A percentile compares a stretch with the other conserved stretches of the same genome.
phyloP scores from a whole-genome alignment of 495 filamentous ascomycete genomes.

The Aspergillus funiculosus region DNA sequence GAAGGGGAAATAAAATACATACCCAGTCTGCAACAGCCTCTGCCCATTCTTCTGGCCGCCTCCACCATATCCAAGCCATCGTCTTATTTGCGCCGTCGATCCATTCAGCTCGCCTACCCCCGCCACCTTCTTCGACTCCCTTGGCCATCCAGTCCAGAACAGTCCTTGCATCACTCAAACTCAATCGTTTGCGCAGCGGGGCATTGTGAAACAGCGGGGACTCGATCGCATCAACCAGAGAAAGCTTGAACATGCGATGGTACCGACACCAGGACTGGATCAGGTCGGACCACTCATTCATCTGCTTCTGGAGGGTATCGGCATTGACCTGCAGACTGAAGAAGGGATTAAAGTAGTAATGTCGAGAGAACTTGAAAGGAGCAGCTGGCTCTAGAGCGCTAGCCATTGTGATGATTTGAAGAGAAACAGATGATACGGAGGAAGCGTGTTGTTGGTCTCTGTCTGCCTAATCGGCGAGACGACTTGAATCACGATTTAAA shows the following conservation, averaged over 20 bases:
- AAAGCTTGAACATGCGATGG: slow-evolving; percentile 65
- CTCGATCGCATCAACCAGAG: slow-evolving; percentile 55
- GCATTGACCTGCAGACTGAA: slow-evolving; percentile 69
- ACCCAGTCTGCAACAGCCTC: slow-evolving; percentile 56
- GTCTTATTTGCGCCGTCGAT: slow-evolving; percentile 41
- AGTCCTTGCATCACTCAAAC: slow-evolving; percentile 54
- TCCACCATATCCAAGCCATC: slow-evolving; percentile 63
- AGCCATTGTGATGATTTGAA: slow-evolving; percentile 14
- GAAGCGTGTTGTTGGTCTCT: slow-evolving; percentile 1
- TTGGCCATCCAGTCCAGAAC: slow-evolving; percentile 69
- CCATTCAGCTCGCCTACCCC: slow-evolving; percentile 61
- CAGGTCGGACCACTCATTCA: slow-evolving; percentile 76
- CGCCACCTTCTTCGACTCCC: slow-evolving; percentile 55
- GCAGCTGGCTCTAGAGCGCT: slow-evolving; percentile 1
- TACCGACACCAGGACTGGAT: slow-evolving; percentile 78
- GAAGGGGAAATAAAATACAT: slow-evolving; percentile 21
- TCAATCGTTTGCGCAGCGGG: slow-evolving; percentile 50
- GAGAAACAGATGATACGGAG: slow-evolving; percentile 2
- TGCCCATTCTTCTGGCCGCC: slow-evolving; percentile 70
- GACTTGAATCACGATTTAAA: too few species aligned
- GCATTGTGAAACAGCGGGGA: slow-evolving; percentile 54
- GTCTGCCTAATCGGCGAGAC: neutral
- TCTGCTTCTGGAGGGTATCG: slow-evolving; percentile 68
- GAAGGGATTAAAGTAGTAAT: slow-evolving; percentile 51
- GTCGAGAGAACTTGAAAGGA: slow-evolving; percentile 38